These are phyloP conservation scores for Calvatia gigantea DNA, from an alignment of 768 basidiomycete genomes.

Conservation along the genomic window DNA sequence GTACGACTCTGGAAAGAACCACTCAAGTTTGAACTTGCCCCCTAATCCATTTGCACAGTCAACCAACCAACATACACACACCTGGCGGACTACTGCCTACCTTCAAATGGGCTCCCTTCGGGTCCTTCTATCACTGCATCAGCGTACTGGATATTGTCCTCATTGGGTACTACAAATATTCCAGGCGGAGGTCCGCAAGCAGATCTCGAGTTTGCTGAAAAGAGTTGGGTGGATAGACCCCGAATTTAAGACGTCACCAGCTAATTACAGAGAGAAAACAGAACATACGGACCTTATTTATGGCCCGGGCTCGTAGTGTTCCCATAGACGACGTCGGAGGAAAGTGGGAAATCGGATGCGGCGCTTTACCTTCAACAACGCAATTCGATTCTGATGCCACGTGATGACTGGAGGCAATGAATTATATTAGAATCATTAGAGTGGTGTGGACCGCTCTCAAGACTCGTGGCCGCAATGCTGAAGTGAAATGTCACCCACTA, in stretches of 20 bases:
- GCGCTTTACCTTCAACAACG: too few species aligned
- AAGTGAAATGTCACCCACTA: too few species aligned
- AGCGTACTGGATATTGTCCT: slow-evolving; percentile 97
- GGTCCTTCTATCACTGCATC: slow-evolving; percentile 97
- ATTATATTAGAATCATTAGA: too few species aligned
- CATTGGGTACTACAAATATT: slow-evolving; percentile 92
- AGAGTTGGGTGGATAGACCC: too few species aligned
- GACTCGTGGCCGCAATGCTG: too few species aligned
- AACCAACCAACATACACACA: background rate
- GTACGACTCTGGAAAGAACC: slow-evolving; percentile 98
- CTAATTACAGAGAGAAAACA: slow-evolving; percentile 6
- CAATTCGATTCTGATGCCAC: too few species aligned
- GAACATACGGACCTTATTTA: slow-evolving; percentile 40
- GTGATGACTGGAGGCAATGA: too few species aligned
- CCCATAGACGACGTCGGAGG: too few species aligned
- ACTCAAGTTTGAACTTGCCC: slow-evolving; percentile 92
- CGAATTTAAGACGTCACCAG: too few species aligned
- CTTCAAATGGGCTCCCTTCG: slow-evolving; percentile 86
- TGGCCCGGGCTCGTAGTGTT: too few species aligned
- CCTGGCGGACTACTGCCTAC: slow-evolving; percentile 47
- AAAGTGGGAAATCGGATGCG: too few species aligned
- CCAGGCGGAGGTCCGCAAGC: slow-evolving; percentile 96
- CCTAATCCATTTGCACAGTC: slow-evolving; percentile 41
- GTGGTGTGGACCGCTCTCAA: too few species aligned
- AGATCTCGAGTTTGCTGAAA: slow-evolving; percentile 94